These are phyloP conservation scores for Trichoderma parareesei DNA, from an alignment of 495 filamentous ascomycete genomes.

Conservation along the genomic window DNA sequence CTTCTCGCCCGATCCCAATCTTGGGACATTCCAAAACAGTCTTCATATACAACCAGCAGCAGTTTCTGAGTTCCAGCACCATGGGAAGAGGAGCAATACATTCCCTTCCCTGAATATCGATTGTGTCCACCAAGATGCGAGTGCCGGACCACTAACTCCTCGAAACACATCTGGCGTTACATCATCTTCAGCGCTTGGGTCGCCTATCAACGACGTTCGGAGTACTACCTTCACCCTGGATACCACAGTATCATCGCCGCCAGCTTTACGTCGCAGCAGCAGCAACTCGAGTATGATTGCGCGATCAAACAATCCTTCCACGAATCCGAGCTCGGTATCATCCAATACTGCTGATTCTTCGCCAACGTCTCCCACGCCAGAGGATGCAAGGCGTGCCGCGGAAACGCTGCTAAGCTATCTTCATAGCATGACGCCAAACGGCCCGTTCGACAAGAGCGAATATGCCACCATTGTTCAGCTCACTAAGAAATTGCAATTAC, in stretches of 20 bases:
- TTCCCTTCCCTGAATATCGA: constrained; percentile 73
- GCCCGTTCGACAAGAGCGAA: constrained; percentile 71
- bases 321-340: constrained; percentile 29
- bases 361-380: constrained; percentile 69
- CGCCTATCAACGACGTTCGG: constrained; percentile 53
- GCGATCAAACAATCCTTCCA: constrained; percentile 34
- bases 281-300: constrained; percentile 44
- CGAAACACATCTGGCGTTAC: constrained; percentile 52
- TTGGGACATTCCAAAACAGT: constrained; percentile 59
- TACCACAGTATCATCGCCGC: constrained; percentile 42
- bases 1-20: constrained; percentile 67
- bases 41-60: constrained; percentile 43
- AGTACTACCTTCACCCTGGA: constrained; percentile 43
- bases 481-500: constrained; percentile 78
- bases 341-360: constrained; percentile 34
- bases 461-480: constrained; percentile 75
- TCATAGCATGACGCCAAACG: constrained; percentile 58
- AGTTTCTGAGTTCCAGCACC: constrained; percentile 54
- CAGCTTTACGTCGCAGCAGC: constrained; percentile 43
- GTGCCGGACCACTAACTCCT: constrained; percentile 54
- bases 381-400: constrained; percentile 78
- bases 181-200: constrained; percentile 59
- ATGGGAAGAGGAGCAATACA: constrained; percentile 68
- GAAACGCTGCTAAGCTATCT: constrained; percentile 84
- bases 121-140: constrained; percentile 57